Conservation (phyloP, 352 stramenopile genomes). For the Globisporangium emineosum region DNA sequence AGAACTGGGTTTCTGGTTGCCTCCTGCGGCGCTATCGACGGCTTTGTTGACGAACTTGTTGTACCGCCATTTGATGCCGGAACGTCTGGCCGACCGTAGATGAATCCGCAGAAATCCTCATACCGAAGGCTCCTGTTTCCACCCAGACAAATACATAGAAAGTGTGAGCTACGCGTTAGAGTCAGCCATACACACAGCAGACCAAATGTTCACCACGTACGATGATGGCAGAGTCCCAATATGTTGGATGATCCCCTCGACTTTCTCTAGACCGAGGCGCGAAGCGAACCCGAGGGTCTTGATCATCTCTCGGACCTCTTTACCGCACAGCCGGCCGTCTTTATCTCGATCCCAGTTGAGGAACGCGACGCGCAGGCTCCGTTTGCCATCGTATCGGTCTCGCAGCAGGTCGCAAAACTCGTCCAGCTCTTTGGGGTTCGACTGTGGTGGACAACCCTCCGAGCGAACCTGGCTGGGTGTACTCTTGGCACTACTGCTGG, state of each 20-base stretch:
- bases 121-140: constrained; percentile 37
- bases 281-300: constrained; percentile 32
- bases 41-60: background rate
- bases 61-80: background rate
- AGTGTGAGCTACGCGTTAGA: background rate
- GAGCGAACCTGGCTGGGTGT: background rate
- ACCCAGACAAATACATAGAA: background rate
- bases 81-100: constrained; percentile 18
- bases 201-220: constrained; percentile 15
- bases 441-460: background rate
- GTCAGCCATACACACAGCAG: background rate
- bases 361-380: constrained; percentile 49
- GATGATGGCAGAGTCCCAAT: constrained; percentile 25
- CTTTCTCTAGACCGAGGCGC: constrained; percentile 31
- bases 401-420: constrained; percentile 42
- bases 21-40: background rate
- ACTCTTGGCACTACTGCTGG: background rate
- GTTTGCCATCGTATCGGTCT: constrained; percentile 60
- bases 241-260: constrained; percentile 38
- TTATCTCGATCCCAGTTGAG: constrained; percentile 59
- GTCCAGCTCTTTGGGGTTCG: constrained; percentile 13
- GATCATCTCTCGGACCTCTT: constrained; percentile 48
- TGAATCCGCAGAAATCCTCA: constrained; percentile 43
- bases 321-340: constrained; percentile 34
- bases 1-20: background rate